Base-by-base conservation (phyloP, 768 basidiomycete species). In the Tephrocybe sp. region DNA sequence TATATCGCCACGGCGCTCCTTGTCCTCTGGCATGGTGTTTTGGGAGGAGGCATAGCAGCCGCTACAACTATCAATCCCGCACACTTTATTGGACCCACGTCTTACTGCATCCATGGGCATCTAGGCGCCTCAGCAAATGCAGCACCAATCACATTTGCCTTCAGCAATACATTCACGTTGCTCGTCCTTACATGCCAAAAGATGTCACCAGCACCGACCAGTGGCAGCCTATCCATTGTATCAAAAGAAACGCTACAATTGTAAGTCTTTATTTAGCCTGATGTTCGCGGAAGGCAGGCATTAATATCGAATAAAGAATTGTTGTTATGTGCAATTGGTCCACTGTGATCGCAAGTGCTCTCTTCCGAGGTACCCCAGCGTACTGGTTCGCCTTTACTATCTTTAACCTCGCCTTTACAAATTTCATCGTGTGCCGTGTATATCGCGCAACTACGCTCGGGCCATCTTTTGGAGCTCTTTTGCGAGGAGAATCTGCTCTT, bases 241-340 rank as follows among this genome's bases (percentile, higher is more conserved):
- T 4, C 34, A 12, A 36, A 36, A 36, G 34, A 36, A 36, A n/a
- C 15, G 15, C 34, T n/a, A 10, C 34, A n/a, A 36, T 11, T 30
- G 28, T 30, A 5, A 30, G 28, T 30, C 6, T 30, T 30, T 5
- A 30, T 5, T 30, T 30, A 11, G 11, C 11, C 28, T 11, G 11
- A 8, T 15, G 7, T 36, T 15, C 11, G 34, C n/a, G 15, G 34
- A 36, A 36, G 4, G 15, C 15, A 14, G 28, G 4, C 6, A 36
- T 14, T 36, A n/a, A 36, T 15, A 9, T 17, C 24, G 6, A 17
- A 6, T 18, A 3, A 26, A 51, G 50, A 3, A 25, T 45, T 14
- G 42, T 42, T 34, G 23, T 38, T 21, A 26, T 51, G 15, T 38
- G 30, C 23, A 51, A 51, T 37, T 51, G 50, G 50, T 40, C 50